Base-by-base conservation (phyloP, 371 early-diverging fungal species). In the Syncephalastrum sp. region DNA sequence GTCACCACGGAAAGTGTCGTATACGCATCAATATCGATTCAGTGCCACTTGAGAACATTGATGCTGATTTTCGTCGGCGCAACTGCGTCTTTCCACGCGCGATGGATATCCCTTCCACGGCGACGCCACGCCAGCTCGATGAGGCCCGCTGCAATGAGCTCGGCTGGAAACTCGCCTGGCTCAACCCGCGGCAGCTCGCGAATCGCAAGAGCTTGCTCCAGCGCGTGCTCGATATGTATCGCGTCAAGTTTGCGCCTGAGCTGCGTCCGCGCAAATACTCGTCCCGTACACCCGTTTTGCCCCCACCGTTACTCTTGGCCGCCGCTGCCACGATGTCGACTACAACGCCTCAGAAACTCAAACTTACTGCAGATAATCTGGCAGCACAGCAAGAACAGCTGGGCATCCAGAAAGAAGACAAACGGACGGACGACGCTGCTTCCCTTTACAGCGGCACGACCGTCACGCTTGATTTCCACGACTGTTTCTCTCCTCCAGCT, bases 121-220 rank as follows among this genome's bases (percentile, higher is more conserved):
- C 64, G 41, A 61, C 71, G 16, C 68, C 68, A 55, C 64, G 77
- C 19, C 54, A 65, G 50, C 54, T 69, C 24, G 74, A 75, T 50
- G 79, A 79, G 63, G 72, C 69, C 15, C 65, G 58, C 51, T 75
- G 75, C 50, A 79, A 79, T 43, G 72, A 74, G 55, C 62, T 79
- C n/a, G 80, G 76, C 14, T 79, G 80, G 80, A 76, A 75, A 60
- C 47, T 79, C 53, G 73, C 73, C 15, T 79, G 80, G 80, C 55
- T 79, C 33, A 79, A 79, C 52, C 73, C 80, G 46, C 62, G 71
- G 16, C 74, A 74, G 46, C 59, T 79, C 6, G 80, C 76, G 29
- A 76, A 74, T 48, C 74, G 72, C 52, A 74, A 74, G 53, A 70
- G 68, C 27, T 47, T 76, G 13, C 50, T 79, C 19, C 80, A 79